phyloP scores from a whole-genome alignment of 495 filamentous ascomycete species.

The Aeminium ludgeri region DNA sequence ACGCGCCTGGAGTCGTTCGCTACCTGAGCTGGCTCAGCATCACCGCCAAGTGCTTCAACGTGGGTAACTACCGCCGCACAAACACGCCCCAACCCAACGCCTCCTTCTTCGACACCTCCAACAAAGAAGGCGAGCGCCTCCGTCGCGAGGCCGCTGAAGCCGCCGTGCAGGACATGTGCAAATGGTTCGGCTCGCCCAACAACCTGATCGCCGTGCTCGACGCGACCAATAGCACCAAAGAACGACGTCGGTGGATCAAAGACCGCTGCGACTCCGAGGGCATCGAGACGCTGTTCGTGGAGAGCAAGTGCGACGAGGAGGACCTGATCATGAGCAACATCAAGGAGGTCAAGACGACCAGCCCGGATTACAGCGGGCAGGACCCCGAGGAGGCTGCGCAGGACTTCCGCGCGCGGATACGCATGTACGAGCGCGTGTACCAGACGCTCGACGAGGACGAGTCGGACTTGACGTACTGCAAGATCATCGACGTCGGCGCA shows the following conservation, averaged over 20 bases:
- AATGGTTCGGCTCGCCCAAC: slow-evolving; percentile 58
- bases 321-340: slow-evolving; percentile 94
- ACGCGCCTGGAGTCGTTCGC: slow-evolving; percentile 51
- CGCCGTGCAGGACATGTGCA: slow-evolving; percentile 76
- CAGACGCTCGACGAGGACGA: slow-evolving; percentile 80
- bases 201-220: slow-evolving; percentile 84
- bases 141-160: slow-evolving; percentile 74
- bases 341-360: slow-evolving; percentile 90
- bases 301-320: slow-evolving; percentile 89
- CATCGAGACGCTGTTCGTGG: slow-evolving; percentile 85
- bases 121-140: slow-evolving; percentile 77
- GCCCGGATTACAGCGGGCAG: slow-evolving; percentile 83
- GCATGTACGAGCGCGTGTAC: slow-evolving; percentile 92
- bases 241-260: slow-evolving; percentile 77
- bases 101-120: slow-evolving; percentile 81
- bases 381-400: slow-evolving; percentile 78
- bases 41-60: slow-evolving; percentile 84
- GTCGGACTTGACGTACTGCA: slow-evolving; percentile 73
- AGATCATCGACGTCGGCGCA: slow-evolving; percentile 88
- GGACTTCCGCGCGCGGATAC: slow-evolving; percentile 87
- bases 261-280: slow-evolving; percentile 52
- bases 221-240: slow-evolving; percentile 86
- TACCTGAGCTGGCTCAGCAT: slow-evolving; percentile 95
- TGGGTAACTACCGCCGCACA: slow-evolving; percentile 79
- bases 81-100: slow-evolving; percentile 74